Conservation (phyloP, 2,329 filamentous ascomycete genomes). For the Pseudogymnoascus sp. region DNA sequence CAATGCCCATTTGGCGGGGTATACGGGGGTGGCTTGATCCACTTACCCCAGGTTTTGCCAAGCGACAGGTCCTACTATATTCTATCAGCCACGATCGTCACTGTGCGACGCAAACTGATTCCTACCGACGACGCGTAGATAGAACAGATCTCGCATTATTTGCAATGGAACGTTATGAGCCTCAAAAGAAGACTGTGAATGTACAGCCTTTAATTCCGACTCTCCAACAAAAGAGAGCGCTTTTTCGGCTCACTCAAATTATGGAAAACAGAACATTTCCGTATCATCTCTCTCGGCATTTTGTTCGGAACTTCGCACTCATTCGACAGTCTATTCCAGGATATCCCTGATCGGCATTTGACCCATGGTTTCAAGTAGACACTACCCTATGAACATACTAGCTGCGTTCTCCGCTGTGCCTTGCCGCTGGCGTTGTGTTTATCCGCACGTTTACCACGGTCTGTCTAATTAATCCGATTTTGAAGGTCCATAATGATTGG, state of each 20-base stretch:
- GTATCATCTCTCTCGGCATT: background rate
- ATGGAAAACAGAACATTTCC: background rate
- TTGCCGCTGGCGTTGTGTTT: background rate
- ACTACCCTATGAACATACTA: background rate
- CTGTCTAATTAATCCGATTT: background rate
- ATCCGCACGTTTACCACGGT: background rate
- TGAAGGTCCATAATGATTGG: background rate
- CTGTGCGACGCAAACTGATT: background rate
- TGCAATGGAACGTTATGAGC: background rate
- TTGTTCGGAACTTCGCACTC: background rate
- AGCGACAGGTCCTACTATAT: background rate
- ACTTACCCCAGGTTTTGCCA: constrained; percentile 2
- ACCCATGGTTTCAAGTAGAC: background rate
- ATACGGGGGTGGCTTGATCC: background rate
- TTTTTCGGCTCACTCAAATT: background rate
- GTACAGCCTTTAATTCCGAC: background rate
- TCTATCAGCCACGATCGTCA: background rate
- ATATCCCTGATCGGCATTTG: background rate
- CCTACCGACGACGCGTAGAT: background rate
- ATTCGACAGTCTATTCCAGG: background rate
- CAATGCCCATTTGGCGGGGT: background rate
- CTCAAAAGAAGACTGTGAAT: background rate
- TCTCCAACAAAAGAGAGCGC: background rate
- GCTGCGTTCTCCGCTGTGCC: background rate
- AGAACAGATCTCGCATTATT: background rate